Base-by-base conservation (phyloP, 2,329 filamentous ascomycete genomes). In the Scleromitrula shiraiana region DNA sequence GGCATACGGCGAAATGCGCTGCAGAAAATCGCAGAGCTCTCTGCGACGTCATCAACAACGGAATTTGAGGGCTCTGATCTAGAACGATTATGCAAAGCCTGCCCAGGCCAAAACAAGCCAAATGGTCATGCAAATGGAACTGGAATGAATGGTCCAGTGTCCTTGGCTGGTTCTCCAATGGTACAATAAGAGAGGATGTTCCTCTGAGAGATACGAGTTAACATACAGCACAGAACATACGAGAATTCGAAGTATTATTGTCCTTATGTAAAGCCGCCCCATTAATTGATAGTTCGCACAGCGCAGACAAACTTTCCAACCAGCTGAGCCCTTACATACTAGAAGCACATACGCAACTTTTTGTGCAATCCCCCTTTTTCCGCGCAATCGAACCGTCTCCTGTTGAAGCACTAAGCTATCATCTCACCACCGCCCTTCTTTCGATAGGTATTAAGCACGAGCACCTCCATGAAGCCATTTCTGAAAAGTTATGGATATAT, bases 221-320 rank as follows among this genome's bases (percentile, higher is more conserved):
- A 51, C 27, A 32, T 17, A n/a, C 12, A n/a, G 29, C 15, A 23
- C 37, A 94, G 88, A 87, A 83, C 45, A 80, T 90, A 46, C 83
- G 87, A 60, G 94, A 98, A 72, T 83, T 95, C 57, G 91, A 98
- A 66, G 86, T 95, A 45, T 76, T 98, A 22, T 70, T 97, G 22
- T 88, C 93, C 36, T 75, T 98, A 22, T 97, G 91, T 72, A 91
- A 90, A 68, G 88, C 91, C 45, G 88, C 90, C 3, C 84, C 88
- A 4, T 76, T 80, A 20, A 75, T 97, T 22, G 75, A 82, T 44
- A 82, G 80, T 38, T 67, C 71, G 35, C 79, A 87, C 52, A 84
- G 85, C 62, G 90, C 89, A 23, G 80, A 86, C 59, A 84, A 81
- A 59, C 78, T 98, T 32, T 78, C 83, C n/a, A 73, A 76, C 27